Evolutionary conservation across 83 land plant species (phyloP).

Genomic region (Picea abies): DNA sequence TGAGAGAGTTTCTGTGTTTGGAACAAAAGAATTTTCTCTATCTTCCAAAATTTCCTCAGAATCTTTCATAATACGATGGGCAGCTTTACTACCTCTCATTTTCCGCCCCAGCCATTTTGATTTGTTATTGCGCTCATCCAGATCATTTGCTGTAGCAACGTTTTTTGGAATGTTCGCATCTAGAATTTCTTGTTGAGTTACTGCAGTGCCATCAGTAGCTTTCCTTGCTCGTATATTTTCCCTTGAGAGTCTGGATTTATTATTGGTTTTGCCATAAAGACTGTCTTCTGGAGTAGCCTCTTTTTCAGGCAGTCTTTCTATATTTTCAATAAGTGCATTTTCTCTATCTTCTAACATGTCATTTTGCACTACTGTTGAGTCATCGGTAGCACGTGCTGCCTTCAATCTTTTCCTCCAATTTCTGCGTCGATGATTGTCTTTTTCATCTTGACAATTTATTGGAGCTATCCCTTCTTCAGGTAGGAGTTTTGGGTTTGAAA

Average conservation of each 20-base stretch:
- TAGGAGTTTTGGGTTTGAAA: neutral
- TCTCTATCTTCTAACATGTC: neutral
- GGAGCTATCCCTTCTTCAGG: neutral
- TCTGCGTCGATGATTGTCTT: neutral
- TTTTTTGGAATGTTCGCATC: neutral
- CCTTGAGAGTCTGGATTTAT: neutral
- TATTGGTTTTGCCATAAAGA: neutral
- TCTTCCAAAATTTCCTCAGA: neutral
- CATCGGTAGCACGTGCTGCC: neutral
- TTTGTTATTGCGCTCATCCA: neutral
- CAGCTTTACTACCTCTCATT: neutral
- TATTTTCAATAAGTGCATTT: neutral
- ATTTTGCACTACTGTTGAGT: neutral
- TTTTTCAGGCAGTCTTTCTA: neutral
- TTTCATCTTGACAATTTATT: neutral
- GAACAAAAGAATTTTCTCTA: neutral
- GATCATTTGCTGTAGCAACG: neutral
- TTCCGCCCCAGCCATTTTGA: neutral
- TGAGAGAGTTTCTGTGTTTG: neutral
- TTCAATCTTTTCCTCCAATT: conserved; percentile 8
- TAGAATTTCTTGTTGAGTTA: neutral
- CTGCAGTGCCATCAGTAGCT: neutral
- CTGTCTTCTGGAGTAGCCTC: neutral
- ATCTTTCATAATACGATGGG: too few species aligned
- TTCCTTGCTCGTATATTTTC: neutral